These are phyloP conservation scores for Malassezia cuniculi DNA, from an alignment of 1,284 basidiomycete genomes.

Conservation along the genomic window DNA sequence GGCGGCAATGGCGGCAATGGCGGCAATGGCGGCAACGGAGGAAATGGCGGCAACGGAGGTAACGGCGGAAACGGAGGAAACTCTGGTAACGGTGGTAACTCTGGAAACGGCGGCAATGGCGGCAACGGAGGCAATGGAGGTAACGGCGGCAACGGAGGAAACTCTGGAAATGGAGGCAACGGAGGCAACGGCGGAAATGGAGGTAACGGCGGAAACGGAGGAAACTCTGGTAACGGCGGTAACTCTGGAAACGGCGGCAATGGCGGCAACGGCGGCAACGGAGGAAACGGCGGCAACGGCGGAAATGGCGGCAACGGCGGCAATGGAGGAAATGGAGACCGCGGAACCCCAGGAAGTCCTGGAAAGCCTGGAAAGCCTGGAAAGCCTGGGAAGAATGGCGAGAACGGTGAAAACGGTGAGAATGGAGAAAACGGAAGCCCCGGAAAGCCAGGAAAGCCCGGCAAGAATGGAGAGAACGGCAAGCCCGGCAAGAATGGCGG, in stretches of 20 bases:
- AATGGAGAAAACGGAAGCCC: too few species aligned
- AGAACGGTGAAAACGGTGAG: too few species aligned
- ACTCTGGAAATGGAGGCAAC: background rate
- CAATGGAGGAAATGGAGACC: background rate
- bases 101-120: conserved; percentile 1
- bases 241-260: background rate
- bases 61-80: conserved; percentile 6
- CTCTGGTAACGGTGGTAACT: conserved; percentile 4
- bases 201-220: too few species aligned
- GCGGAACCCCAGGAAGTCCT: too few species aligned
- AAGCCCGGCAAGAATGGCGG: too few species aligned
- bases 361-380: too few species aligned
- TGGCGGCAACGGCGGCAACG: conserved; percentile 1
- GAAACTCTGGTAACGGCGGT: too few species aligned
- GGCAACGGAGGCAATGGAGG: conserved; percentile 3
- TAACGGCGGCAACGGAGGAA: background rate
- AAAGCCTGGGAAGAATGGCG: too few species aligned
- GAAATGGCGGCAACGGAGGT: conserved; percentile 2
- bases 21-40: background rate
- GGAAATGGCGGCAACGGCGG: conserved; percentile 2
- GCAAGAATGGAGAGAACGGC: too few species aligned
- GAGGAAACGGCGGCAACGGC: background rate
- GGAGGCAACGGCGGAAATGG: conserved; percentile 3
- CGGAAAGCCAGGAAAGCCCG: too few species aligned
- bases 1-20: conserved; percentile 3